A percentile compares a stretch with the other conserved stretches of the same genome.
These are phyloP conservation scores for Mediolabrus comicus DNA, from an alignment of 108 stramenopile genomes.

Conservation along the genomic window DNA sequence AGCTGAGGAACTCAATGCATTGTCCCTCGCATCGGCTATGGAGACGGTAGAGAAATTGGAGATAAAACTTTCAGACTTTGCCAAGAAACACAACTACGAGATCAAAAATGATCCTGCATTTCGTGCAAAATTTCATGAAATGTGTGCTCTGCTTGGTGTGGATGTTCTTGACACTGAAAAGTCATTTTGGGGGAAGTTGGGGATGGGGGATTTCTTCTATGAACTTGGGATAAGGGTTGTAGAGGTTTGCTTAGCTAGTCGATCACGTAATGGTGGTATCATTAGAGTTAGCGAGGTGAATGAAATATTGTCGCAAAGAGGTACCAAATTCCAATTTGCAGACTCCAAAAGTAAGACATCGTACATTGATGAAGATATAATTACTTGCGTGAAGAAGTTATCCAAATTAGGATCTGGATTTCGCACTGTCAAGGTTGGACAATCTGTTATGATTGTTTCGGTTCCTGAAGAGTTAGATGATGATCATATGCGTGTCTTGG, in stretches of 20 bases:
- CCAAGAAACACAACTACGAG: conserved; percentile 84
- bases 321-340: conserved; percentile 54
- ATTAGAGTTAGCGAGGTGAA: conserved; percentile 82
- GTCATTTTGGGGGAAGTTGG: conserved; percentile 71
- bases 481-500: conserved; percentile 86
- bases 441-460: conserved; percentile 72
- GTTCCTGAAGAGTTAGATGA: conserved; percentile 85
- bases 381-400: conserved; percentile 77
- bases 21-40: conserved; percentile 69
- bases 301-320: conserved; percentile 58
- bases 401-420: conserved; percentile 82
- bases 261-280: conserved; percentile 93
- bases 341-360: conserved; percentile 32
- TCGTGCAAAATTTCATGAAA: conserved; percentile 91
- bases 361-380: conserved; percentile 71
- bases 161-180: conserved; percentile 80
- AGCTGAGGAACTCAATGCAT: conserved; percentile 81
- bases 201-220: conserved; percentile 96
- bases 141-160: conserved; percentile 91
- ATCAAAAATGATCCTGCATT: conserved; percentile 93
- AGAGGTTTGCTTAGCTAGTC: conserved; percentile 89
- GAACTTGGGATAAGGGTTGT: conserved; percentile 97
- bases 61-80: conserved; percentile 82
- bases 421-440: conserved; percentile 71
- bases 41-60: conserved; percentile 80